phyloP scores from a whole-genome alignment of 768 basidiomycete species.

The Calocera cornea region DNA sequence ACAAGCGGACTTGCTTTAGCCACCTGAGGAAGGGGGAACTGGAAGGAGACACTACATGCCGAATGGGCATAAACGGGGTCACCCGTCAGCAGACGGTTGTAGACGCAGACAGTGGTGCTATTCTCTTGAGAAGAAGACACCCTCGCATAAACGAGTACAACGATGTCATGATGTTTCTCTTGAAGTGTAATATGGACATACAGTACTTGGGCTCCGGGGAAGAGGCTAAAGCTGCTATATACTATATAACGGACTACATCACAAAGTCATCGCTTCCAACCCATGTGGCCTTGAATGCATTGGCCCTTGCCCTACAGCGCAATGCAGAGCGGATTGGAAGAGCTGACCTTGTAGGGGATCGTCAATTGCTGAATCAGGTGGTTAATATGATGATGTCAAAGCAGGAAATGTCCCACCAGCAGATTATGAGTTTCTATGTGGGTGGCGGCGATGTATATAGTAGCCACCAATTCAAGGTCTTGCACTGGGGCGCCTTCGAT shows the following conservation, averaged over 20 bases:
- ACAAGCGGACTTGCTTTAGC: not conserved
- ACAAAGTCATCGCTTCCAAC: conserved; percentile 32
- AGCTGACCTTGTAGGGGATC: conserved; percentile 16
- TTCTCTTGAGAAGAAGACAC: conserved; percentile 26
- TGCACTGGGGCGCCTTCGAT: conserved; percentile 30
- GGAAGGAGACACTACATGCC: not conserved
- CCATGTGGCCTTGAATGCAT: conserved; percentile 29
- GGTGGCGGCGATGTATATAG: conserved; percentile 28
- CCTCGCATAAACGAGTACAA: conserved; percentile 35
- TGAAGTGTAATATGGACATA: conserved; percentile 37
- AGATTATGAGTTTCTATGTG: conserved; percentile 26
- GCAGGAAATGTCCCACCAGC: conserved; percentile 31
- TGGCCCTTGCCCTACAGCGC: conserved; percentile 26
- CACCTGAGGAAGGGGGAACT: not conserved
- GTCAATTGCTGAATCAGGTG: conserved; percentile 27
- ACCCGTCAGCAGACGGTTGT: conserved; percentile 13
- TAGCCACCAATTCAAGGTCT: conserved; percentile 24
- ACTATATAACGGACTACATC: conserved; percentile 41
- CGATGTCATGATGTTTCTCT: conserved; percentile 24
- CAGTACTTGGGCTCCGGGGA: conserved; percentile 33
- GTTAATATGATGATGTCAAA: conserved; percentile 27
- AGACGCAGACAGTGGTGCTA: conserved; percentile 14
- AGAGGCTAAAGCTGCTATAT: conserved; percentile 31
- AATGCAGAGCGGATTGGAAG: conserved; percentile 15
- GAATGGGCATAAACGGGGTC: not conserved